These are phyloP conservation scores for Trametes punicea DNA, from an alignment of 768 basidiomycete genomes.

Conservation along the genomic window DNA sequence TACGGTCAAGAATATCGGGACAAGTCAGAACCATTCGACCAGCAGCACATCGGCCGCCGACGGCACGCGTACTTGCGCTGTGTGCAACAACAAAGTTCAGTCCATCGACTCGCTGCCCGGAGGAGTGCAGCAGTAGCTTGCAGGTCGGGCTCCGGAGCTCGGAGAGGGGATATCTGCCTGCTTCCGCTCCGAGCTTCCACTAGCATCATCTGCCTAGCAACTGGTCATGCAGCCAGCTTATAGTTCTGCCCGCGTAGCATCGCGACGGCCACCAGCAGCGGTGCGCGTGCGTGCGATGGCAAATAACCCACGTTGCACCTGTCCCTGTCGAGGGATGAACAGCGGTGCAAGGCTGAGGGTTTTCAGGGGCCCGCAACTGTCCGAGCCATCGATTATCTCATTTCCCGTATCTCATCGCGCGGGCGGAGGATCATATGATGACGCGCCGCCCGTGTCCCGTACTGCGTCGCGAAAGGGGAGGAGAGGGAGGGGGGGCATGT, in stretches of 20 bases:
- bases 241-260: not conserved
- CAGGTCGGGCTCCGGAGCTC: slow-evolving; percentile 2
- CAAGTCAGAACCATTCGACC: no score
- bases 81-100: not conserved
- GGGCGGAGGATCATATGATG: slow-evolving; percentile 14
- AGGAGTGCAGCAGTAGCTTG: slow-evolving; percentile 1
- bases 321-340: no score
- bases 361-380: not conserved
- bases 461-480: no score
- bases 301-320: no score
- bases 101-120: not conserved
- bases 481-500: slow-evolving; percentile 2
- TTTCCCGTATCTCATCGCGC: slow-evolving; percentile 19
- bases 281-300: no score
- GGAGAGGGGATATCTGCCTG: not conserved
- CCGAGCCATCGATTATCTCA: slow-evolving; percentile 7
- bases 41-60: no score
- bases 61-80: not conserved
- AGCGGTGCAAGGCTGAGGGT: not conserved
- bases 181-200: slow-evolving; percentile 8
- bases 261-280: not conserved
- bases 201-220: slow-evolving; percentile 16
- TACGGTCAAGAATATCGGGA: no score
- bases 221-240: not conserved
- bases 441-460: not conserved